phyloP scores from a whole-genome alignment of 225 moss, liverwort and hornwort genomes.

The Marchantia paleacea region DNA sequence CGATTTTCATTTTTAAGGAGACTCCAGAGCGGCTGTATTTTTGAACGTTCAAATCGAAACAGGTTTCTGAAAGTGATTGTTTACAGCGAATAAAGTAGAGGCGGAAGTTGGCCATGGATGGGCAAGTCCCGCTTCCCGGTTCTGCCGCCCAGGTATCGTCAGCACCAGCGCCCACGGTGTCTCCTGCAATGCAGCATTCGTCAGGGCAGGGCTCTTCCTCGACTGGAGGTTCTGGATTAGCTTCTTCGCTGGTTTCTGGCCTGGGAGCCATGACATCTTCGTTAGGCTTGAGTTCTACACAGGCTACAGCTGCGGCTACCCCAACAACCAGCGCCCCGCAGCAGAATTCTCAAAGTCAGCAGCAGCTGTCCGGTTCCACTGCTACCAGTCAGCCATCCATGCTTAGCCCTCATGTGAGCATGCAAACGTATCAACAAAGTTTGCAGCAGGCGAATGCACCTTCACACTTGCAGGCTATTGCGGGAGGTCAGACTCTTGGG shows the following conservation, averaged over 20 bases:
- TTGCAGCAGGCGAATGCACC: conserved; percentile 30
- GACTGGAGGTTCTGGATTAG: conserved; percentile 25
- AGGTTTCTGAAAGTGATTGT: neutral
- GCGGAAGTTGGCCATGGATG: conserved; percentile 31
- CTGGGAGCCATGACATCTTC: conserved; percentile 28
- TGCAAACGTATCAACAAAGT: conserved; percentile 37
- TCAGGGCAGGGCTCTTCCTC: conserved; percentile 27
- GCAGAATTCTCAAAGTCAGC: conserved; percentile 27
- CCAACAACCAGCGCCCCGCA: conserved; percentile 24
- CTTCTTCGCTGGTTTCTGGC: conserved; percentile 29
- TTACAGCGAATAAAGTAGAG: neutral
- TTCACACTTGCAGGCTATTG: conserved; percentile 24
- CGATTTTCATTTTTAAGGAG: neutral
- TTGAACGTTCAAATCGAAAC: neutral
- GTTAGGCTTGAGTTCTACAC: conserved; percentile 26
- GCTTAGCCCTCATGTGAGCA: conserved; percentile 28
- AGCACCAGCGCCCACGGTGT: conserved; percentile 21
- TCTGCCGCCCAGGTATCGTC: conserved; percentile 24
- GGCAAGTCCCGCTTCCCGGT: conserved; percentile 31
- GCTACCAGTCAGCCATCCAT: conserved; percentile 25
- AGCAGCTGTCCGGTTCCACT: conserved; percentile 26
- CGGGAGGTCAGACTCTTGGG: conserved; percentile 27
- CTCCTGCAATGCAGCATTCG: conserved; percentile 23
- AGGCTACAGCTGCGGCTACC: conserved; percentile 15
- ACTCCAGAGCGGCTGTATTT: too few species aligned